Conservation (phyloP, 306 rosid genomes). For the Hippophae gyantsensis region DNA sequence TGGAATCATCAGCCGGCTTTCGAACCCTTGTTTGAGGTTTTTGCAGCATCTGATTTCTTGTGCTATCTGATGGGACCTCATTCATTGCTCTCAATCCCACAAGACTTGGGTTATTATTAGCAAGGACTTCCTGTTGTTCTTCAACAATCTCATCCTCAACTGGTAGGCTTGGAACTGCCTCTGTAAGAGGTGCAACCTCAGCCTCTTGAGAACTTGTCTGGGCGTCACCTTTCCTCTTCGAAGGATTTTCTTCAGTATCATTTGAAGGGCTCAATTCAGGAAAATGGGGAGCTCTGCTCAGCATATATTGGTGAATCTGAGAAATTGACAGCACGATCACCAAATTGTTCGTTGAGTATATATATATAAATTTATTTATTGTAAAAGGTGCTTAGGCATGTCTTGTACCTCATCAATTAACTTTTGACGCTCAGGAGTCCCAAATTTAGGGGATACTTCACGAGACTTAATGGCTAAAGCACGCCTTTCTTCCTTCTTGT, state of each 20-base stretch:
- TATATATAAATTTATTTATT: not conserved
- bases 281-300: constrained; percentile 64
- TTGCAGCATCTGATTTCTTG: constrained; percentile 32
- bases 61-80: constrained; percentile 29
- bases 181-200: constrained; percentile 27
- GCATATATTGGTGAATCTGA: constrained; percentile 81
- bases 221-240: constrained; percentile 29
- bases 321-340: constrained; percentile 6
- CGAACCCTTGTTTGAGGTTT: constrained; percentile 39
- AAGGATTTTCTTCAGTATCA: constrained; percentile 35
- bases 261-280: constrained; percentile 43
- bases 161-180: constrained; percentile 30
- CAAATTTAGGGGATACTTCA: constrained; percentile 62
- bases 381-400: not conserved
- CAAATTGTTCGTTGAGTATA: not conserved
- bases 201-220: constrained; percentile 24
- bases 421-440: constrained; percentile 77
- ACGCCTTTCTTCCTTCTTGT: constrained; percentile 83
- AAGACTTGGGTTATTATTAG: constrained; percentile 24
- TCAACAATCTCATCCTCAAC: constrained; percentile 42
- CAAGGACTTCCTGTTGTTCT: constrained; percentile 36
- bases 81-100: constrained; percentile 26
- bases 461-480: constrained; percentile 77
- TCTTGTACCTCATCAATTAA: constrained; percentile 52
- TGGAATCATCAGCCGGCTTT: constrained; percentile 57